These are phyloP conservation scores for Cryptosporidium sp. DNA, from an alignment of 169 alveolate species.

Conservation along the genomic window DNA sequence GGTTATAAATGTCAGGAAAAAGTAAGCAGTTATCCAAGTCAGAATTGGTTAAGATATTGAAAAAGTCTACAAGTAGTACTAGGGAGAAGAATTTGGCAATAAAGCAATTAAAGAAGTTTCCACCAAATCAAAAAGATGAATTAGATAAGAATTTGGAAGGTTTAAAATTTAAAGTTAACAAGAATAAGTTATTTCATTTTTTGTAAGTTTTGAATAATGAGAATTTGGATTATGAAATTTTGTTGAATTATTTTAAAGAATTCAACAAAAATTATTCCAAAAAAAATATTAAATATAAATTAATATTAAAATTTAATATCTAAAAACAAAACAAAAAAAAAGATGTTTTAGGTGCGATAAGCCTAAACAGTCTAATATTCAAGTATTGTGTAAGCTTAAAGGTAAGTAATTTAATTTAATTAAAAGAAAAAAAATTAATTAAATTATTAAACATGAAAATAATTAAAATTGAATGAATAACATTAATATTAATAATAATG, in stretches of 20 bases:
- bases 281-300: background rate
- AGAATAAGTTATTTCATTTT: conserved; percentile 37
- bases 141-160: conserved; percentile 49
- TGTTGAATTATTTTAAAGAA: too few species aligned
- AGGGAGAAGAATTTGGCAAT: conserved; percentile 69
- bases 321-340: background rate
- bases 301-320: background rate
- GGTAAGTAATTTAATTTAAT: conserved; percentile 29
- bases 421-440: background rate
- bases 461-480: background rate
- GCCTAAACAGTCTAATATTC: conserved; percentile 70
- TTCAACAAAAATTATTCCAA: background rate
- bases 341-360: conserved; percentile 73
- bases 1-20: conserved; percentile 41
- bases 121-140: conserved; percentile 37
- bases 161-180: conserved; percentile 21
- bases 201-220: conserved; percentile 25
- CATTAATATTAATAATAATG: background rate
- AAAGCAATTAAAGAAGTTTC: conserved; percentile 62
- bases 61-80: conserved; percentile 55
- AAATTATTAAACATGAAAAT: background rate
- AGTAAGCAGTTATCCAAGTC: conserved; percentile 7
- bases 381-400: conserved; percentile 46
- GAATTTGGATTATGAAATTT: background rate
- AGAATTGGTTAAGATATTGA: conserved; percentile 44